Base-by-base conservation (phyloP, 2,329 filamentous ascomycete genomes). In the Arthrinium puccinioides region DNA sequence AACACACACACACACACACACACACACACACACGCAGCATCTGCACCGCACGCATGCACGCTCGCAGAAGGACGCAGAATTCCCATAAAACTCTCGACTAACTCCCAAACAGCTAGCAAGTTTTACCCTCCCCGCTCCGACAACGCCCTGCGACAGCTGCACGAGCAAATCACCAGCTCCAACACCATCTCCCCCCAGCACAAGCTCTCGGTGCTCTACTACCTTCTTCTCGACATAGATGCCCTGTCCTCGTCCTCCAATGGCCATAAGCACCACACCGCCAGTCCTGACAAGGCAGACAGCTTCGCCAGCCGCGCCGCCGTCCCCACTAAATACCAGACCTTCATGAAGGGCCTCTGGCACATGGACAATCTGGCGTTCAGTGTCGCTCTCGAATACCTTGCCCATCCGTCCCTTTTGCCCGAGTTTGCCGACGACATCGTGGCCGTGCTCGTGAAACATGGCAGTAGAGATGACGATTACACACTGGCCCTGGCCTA, bases 391-490 rank as follows among this genome's bases (percentile, higher is more conserved):
- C 69, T 94, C 20, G 79, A 87, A 49, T 79, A 82, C 54, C 74
- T 94, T 11, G 81, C 85, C 4, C 82, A 92, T 50, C 87, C 87
- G 0, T 86, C 83, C 2, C 70, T 94, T 5, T 79, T 82, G 15
- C 80, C 84, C 24, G 87, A 87, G 37, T 94, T 92, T 52, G 75
- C 84, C 39, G 86, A 92, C 60, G 84, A 94, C 43, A 89, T 94
- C 36, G 70, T 92, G 47, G 72, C 74, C 19, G 72, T 74, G 5
- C 73, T 92, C 5, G 76, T 86, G 36, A 71, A 74, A 25, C 72
- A 79, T 45, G 69, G 78, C 16, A 62, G 73, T 25, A 63, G 69
- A 28, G 63, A 71, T 32, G 66, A 69, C 39, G 79, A 87, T 53
- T 74, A 76, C 49, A 71, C 65, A 19, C 69, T 89, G 3, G 74